Evolutionary conservation across 352 stramenopile genomes (phyloP), one percentile per base, ranked within the genome.

Genomic region (Pythium scleroteichum): DNA sequence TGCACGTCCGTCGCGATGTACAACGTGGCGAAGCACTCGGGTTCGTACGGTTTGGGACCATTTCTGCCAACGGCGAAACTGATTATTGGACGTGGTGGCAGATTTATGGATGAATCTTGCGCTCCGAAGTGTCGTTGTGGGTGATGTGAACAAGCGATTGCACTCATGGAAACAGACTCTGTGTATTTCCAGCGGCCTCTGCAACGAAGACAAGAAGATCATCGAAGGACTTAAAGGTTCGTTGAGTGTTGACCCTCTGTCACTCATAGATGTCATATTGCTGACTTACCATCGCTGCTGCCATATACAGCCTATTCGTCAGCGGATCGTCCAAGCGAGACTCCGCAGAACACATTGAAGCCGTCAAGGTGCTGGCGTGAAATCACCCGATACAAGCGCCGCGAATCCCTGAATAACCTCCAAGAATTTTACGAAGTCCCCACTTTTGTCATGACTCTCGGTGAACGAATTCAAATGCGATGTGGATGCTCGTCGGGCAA

Each of bases 401-500:
- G 47, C 2, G 50, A 70, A 8, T 49, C 70, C 19, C 53, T 87
- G 24, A 69, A 78, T 17, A 72, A 38, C n/a, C 51, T 65, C 14
- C 70, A 71, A 29, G 58, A 60, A 27, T 54, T 75, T 33, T 55
- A 78, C 40, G 69, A 82, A 9, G 42, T 70, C 9, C 61, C 79
- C 13, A 48, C 78, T 7, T 75, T 76, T 42, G 64, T 69, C 29
- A 72, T 84, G 73, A 81, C 76, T 10, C 64, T 89, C 19, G 79
- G 75, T 14, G 77, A 88, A 45, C 75, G 78, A 13, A 75, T 85
- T n/a, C 82, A 90, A 61, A 61, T 77, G 29, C 70, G 72, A 32
- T 94, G 85, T 56, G 83, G 85, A 22, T 94, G 85, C 62, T 90
- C 82, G 4, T 76, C 70, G 4, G 81, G 79, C 2, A 78, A 78